A percentile compares a stretch with the other conserved stretches of the same genome.
Conservation (phyloP, 1,284 basidiomycete species). For the Stereum hirsutum region DNA sequence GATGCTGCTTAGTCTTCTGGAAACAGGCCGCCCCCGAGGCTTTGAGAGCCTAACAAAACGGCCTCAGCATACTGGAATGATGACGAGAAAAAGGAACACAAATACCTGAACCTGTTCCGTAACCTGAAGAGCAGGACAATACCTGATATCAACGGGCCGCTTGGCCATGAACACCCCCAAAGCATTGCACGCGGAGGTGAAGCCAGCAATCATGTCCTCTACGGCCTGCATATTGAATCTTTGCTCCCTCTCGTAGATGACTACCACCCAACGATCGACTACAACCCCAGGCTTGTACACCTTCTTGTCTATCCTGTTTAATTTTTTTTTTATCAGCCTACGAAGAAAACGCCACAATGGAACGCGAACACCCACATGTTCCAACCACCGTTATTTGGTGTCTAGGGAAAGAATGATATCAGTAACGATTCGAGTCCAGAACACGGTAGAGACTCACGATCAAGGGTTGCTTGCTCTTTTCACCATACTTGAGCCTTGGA, state of each 20-base stretch:
- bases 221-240: conserved; percentile 38
- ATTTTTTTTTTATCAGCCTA: neutral
- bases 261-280: conserved; percentile 49
- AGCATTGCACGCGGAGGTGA: conserved; percentile 35
- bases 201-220: conserved; percentile 38
- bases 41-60: too few relatives aligned
- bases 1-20: too few relatives aligned
- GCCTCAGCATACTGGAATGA: too few relatives aligned
- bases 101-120: too few relatives aligned
- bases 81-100: too few relatives aligned
- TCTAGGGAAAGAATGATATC: conserved; percentile 16
- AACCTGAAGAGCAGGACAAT: too few relatives aligned
- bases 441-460: conserved; percentile 31
- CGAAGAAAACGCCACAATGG: conserved; percentile 6
- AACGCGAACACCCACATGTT: conserved; percentile 39
- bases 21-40: too few relatives aligned
- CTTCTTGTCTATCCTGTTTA: conserved; percentile 53
- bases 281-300: conserved; percentile 39
- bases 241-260: conserved; percentile 50
- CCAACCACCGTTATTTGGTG: conserved; percentile 57
- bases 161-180: conserved; percentile 40
- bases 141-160: too few relatives aligned
- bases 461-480: conserved; percentile 35
- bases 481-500: conserved; percentile 55
- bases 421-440: too few relatives aligned